Conservation (phyloP, 305 asterid species). For the Plantago lanceolata region DNA sequence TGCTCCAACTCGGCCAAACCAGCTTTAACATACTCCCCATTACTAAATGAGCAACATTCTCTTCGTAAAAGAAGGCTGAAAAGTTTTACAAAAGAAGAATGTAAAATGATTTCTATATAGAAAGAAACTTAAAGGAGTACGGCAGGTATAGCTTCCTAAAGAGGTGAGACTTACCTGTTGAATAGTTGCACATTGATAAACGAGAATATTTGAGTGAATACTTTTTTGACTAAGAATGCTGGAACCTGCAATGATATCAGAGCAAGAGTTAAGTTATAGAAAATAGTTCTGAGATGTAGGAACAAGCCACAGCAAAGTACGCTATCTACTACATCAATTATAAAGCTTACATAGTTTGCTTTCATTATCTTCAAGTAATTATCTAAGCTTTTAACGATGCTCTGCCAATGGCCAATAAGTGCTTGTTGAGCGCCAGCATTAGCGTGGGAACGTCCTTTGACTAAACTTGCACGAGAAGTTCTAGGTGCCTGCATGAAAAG, state of each 20-base stretch:
- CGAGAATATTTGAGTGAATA: constrained; percentile 88
- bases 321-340: constrained; percentile 9
- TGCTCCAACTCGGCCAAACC: constrained; percentile 96
- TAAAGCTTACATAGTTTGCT: constrained; percentile 69
- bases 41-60: constrained; percentile 98
- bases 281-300: constrained; percentile 9
- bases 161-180: constrained; percentile 57
- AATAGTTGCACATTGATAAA: constrained; percentile 93
- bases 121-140: constrained; percentile 10
- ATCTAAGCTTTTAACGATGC: constrained; percentile 83
- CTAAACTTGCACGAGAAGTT: constrained; percentile 88
- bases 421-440: constrained; percentile 98
- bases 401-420: constrained; percentile 97
- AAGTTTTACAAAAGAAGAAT: constrained; percentile 18
- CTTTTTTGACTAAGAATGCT: constrained; percentile 70
- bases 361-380: constrained; percentile 84
- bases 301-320: constrained; percentile 4
- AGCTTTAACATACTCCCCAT: constrained; percentile 92
- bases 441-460: constrained; percentile 87
- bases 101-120: constrained; percentile 15
- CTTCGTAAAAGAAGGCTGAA: constrained; percentile 94
- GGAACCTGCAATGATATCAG: constrained; percentile 60
- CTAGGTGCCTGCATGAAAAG: constrained; percentile 74
- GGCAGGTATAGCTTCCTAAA: constrained; percentile 14
- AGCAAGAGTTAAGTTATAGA: constrained; percentile 17